Evolutionary conservation across 805 yeast genomes (phyloP), one percentile per base, ranked within the genome.

Genomic region (Metschnikowia cerradonensis): DNA sequence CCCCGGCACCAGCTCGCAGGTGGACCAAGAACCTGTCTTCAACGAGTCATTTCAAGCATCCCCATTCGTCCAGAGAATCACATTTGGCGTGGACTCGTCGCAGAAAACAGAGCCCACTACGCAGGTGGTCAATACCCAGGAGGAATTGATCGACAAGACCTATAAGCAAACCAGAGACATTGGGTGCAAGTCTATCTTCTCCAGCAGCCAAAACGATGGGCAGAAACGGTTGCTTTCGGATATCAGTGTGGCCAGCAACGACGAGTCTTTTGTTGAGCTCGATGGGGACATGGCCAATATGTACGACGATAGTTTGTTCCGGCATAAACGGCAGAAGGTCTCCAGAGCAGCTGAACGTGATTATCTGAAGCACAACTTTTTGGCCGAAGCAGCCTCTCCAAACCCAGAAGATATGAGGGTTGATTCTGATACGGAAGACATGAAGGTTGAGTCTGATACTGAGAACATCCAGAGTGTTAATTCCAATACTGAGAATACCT

Each of bases 61-160:
- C 1, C 33, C 41, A 6, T 44, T 44, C 11, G 30, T 44, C 32
- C 40, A 35, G 17, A 23, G 23, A 26, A 17, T 35, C 31, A 22
- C 39, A 13, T 34, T 14, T 36, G 47, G n/a, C 13, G 47, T 22
- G 33, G 34, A 23, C 3, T 34, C 40, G 19, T 23, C 40, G 11
- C 47, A 44, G 26, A 34, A 36, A 44, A 34, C 35, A 7, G 60
- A 52, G 38, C 55, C 67, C 20, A 55, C 70, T n/a, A 59, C 67
- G 6, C 76, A 73, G 50, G 77, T 73, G 33, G 49, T 58, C 35
- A 65, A 65, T 39, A 65, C 69, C 6, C 69, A 65, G 46, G 68
- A 65, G 40, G 62, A 57, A 32, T 37, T 52, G 30, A 50, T 52
- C 23, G 55, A 54, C 19, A 39, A 37, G 6, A 49, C 41, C 10